Evolutionary conservation across 2,329 filamentous ascomycete species (phyloP).

Genomic region (Penicillium sp.): DNA sequence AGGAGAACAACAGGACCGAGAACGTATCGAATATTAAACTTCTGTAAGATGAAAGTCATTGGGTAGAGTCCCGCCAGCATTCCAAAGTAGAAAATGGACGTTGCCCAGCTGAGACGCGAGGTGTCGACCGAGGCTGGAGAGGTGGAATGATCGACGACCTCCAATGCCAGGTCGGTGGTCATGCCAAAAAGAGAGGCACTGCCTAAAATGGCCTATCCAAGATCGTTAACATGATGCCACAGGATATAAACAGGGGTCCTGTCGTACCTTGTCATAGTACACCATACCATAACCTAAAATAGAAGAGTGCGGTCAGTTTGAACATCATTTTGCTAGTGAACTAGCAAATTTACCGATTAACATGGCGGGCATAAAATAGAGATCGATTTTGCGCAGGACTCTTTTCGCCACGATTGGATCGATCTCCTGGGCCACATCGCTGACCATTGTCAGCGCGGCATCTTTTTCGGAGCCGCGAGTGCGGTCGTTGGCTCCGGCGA

Average conservation of each 20-base stretch:
- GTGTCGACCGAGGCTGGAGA: constrained; percentile 62
- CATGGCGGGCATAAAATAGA: constrained; percentile 68
- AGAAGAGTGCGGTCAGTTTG: not conserved
- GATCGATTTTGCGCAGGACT: constrained; percentile 65
- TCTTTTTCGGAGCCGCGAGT: constrained; percentile 46
- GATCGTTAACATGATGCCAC: not conserved
- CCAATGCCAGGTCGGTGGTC: constrained; percentile 65
- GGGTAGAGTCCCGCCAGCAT: constrained; percentile 73
- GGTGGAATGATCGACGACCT: constrained; percentile 51
- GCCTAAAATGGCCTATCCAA: constrained; percentile 64
- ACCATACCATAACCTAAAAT: constrained; percentile 58
- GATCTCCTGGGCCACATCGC: constrained; percentile 48
- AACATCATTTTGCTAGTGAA: not conserved
- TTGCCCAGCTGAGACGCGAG: constrained; percentile 70
- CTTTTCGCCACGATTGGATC: constrained; percentile 56
- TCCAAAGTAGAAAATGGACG: constrained; percentile 76
- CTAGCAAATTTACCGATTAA: constrained; percentile 45
- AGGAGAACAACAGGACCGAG: constrained; percentile 58
- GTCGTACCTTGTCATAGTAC: constrained; percentile 64
- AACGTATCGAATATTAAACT: constrained; percentile 63
- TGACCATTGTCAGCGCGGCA: constrained; percentile 59
- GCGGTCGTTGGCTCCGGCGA: constrained; percentile 8
- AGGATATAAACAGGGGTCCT: not conserved
- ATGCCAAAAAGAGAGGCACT: constrained; percentile 73
- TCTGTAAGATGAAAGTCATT: constrained; percentile 68